Evolutionary conservation across 2,329 filamentous ascomycete species (phyloP).

Genomic region (Cercospora beticola): DNA sequence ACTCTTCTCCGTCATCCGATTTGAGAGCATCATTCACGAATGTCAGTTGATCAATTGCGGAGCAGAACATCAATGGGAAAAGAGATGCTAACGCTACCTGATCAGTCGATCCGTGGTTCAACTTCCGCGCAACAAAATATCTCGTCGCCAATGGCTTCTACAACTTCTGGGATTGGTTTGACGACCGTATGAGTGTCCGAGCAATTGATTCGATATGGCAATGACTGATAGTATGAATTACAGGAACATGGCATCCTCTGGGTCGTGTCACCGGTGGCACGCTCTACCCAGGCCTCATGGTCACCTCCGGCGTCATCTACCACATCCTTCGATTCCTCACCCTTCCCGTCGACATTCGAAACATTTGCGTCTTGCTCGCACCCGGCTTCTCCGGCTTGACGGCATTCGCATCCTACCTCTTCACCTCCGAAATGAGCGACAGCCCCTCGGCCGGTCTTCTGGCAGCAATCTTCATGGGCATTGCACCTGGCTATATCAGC

Average conservation of each 20-base stretch:
- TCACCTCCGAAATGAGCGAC: slow-evolving; percentile 96
- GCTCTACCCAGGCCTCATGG: slow-evolving; percentile 98
- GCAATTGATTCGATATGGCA: background rate
- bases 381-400: slow-evolving; percentile 93
- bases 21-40: slow-evolving; percentile 99
- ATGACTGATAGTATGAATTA: slow-evolving; percentile 7
- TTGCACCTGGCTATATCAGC: slow-evolving; percentile 95
- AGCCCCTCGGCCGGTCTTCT: slow-evolving; percentile 92
- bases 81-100: slow-evolving; percentile 17
- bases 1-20: slow-evolving; percentile 97
- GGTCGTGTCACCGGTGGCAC: slow-evolving; percentile 97
- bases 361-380: slow-evolving; percentile 95
- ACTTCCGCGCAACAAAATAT: slow-evolving; percentile 98
- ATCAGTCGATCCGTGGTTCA: slow-evolving; percentile 98
- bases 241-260: slow-evolving; percentile 95
- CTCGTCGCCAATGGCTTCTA: slow-evolving; percentile 96
- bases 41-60: slow-evolving; percentile 62
- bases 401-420: slow-evolving; percentile 86
- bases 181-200: slow-evolving; percentile 67
- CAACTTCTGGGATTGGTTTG: slow-evolving; percentile 99
- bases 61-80: background rate
- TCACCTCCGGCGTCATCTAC: slow-evolving; percentile 96
- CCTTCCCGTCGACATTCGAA: slow-evolving; percentile 94
- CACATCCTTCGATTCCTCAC: slow-evolving; percentile 85
- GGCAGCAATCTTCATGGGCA: slow-evolving; percentile 94